These are phyloP conservation scores for Gonapodya prolifera DNA, from an alignment of 192 early-diverging fungal species.

Conservation along the genomic window DNA sequence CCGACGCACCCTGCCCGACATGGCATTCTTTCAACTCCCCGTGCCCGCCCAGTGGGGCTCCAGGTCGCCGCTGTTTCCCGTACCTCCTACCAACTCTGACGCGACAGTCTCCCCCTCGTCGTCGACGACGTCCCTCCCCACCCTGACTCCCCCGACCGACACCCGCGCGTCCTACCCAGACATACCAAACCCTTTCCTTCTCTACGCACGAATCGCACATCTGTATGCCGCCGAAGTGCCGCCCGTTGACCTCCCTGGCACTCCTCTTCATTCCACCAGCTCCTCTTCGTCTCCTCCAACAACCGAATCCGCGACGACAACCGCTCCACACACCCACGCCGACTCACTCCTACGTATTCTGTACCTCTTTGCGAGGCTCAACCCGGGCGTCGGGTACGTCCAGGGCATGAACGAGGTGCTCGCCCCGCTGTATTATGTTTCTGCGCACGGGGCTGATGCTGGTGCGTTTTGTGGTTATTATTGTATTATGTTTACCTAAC, in stretches of 20 bases:
- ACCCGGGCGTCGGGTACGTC: constrained; percentile 71
- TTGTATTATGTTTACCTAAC: neutral
- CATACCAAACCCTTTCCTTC: neutral
- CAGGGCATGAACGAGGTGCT: constrained; percentile 83
- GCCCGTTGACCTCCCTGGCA: neutral
- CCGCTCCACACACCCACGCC: constrained; percentile 52
- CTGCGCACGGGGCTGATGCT: constrained; percentile 43
- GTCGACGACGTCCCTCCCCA: too few relatives aligned
- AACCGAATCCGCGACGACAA: too few relatives aligned
- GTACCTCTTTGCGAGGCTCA: constrained; percentile 66
- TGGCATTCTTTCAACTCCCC: constrained; percentile 59
- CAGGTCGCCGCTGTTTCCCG: neutral
- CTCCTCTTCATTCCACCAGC: too few relatives aligned
- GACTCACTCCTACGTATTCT: constrained; percentile 66
- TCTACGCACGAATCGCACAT: neutral
- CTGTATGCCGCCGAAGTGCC: neutral
- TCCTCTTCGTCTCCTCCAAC: too few relatives aligned
- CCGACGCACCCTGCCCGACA: constrained; percentile 56
- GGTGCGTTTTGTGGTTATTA: constrained; percentile 11
- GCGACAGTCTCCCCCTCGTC: too few relatives aligned
- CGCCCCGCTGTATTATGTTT: constrained; percentile 66
- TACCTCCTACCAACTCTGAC: neutral
- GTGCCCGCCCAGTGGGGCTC: constrained; percentile 25
- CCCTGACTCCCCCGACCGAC: too few relatives aligned
- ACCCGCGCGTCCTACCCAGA: neutral